Conservation (phyloP, 176 grass and related monocot species). For the Carex pumila region DNA sequence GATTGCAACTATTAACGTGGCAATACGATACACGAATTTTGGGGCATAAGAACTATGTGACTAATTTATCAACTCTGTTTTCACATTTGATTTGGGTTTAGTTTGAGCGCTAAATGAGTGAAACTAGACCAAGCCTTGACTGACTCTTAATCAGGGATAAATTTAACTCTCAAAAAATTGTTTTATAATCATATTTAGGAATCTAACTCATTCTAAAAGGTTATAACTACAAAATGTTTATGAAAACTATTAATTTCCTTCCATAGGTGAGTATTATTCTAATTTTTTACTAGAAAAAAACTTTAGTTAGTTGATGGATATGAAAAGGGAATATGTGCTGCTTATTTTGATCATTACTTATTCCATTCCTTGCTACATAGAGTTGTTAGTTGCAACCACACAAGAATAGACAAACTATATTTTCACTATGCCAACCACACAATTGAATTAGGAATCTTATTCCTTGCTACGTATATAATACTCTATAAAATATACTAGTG, state of each 20-base stretch:
- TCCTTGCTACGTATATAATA: background rate
- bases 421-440: background rate
- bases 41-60: background rate
- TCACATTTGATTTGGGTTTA: background rate
- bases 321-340: background rate
- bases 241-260: background rate
- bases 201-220: background rate
- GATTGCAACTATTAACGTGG: background rate
- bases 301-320: background rate
- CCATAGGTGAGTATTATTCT: background rate
- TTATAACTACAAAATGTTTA: background rate
- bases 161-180: background rate
- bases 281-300: background rate
- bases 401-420: background rate
- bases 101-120: background rate
- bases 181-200: too few species aligned
- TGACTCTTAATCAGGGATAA: background rate
- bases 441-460: background rate
- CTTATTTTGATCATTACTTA: background rate
- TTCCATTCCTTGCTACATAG: background rate
- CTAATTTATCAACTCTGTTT: background rate
- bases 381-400: background rate
- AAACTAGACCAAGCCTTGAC: background rate
- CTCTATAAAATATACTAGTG: background rate
- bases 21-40: background rate